Evolutionary conservation across 1,284 basidiomycete species (phyloP), one percentile per base, ranked within the genome.

Genomic region (Ustilago curta): DNA sequence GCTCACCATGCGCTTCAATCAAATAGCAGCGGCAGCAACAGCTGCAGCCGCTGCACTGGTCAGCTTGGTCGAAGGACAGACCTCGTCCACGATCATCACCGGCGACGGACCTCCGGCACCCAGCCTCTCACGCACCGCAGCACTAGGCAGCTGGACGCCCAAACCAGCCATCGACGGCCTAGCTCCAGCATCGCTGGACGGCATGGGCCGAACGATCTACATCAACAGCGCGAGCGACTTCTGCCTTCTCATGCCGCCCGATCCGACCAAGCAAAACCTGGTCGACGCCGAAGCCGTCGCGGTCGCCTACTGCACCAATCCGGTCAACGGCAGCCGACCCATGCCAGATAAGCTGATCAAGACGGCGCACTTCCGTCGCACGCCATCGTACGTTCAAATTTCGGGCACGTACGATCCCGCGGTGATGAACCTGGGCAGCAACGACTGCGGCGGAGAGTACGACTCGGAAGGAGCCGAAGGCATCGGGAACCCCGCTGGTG

Each of bases 241-340:
- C 35, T 83, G 81, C 59, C 53, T 82, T 29, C 62, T 82, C 27
- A 79, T 80, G 76, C 81, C 81, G 2, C 81, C 81, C 14, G 70
- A 83, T 39, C 79, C 81, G 55, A 70, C 63, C 49, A 77, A 49
- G 39, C 37, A 82, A 59, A 81, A 82, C 52, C 40, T 83, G 25
- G 81, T 83, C 2, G 80, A 81, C 19, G 81, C 81, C 14, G 81
- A 82, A 51, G 79, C 81, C 5, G 45, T 68, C 31, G 81, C 81
- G 1, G 81, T 82, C 12, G 64, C 79, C 11, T 83, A 83, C 71
- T 83, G 81, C 65, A 76, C 63, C 43, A 70, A 80, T 45, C 79
- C 81, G 0, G 55, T 51, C 45, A 83, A 83, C 51, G 73, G 77
- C 23, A 77, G 78, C 1, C 64, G 81, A 6, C 81, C 76, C 57